Evolutionary conservation across 331 rosid species (phyloP), one percentile per base, ranked within the genome.

Genomic region (Pyracantha coccinea): DNA sequence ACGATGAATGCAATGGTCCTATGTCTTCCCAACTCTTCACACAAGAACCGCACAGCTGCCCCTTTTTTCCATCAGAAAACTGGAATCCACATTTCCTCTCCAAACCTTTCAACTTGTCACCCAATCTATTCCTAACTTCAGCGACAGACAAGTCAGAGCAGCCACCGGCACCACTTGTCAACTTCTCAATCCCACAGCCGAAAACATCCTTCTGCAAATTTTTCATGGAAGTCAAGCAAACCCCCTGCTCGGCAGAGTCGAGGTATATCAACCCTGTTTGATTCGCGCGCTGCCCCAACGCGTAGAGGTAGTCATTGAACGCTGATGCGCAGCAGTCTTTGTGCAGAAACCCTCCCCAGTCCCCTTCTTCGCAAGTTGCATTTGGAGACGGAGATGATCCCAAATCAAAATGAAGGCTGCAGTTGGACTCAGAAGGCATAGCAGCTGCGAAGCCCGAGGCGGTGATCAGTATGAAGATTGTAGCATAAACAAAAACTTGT

Each of bases 131-230:
- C 14, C 19, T 50, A 50, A 83, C 90, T 35, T 81, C 80, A 74
- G 64, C 60, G 57, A 86, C 76, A 32, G 87, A 53, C 67, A 79
- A 81, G 67, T 84, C 83, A 28, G 86, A 84, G 65, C 88, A 86
- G 33, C 85, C 84, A 33, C 88, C 88, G 63, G 45, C 57, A 70
- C 88, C 85, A 38, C 75, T 81, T 6, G 78, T 77, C 20, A 84
- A 74, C 79, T 77, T 82, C 77, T 84, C 86, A 66, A 86, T 57
- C 60, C 88, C 90, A 74, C 86, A 86, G 57, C 77, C 75, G 32
- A 61, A 79, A 23, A 45, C 72, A 62, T 77, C 19, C 25, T 27
- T 75, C 12, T 32, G 76, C 5, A 20, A 65, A 32, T 19, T 44
- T 24, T 61, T 73, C 71, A 81, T 61, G 32, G 69, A 11, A 44